Base-by-base conservation (phyloP, 1,284 basidiomycete genomes). In the Sporisorium graminicola region DNA sequence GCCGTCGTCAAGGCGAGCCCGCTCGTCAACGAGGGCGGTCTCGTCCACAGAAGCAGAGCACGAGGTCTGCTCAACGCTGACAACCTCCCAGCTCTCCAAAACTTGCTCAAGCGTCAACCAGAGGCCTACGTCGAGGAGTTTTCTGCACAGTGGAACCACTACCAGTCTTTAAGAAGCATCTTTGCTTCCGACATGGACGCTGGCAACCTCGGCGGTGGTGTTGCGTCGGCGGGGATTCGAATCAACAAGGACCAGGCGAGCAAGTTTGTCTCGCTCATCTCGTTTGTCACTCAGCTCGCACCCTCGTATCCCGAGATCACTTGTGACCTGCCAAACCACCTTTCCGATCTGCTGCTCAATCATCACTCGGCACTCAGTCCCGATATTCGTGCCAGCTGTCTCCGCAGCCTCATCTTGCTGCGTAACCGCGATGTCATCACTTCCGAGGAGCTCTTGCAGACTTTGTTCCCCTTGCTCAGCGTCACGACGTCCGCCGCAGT, bases 101-200 rank as follows among this genome's bases (percentile, higher is more conserved):
- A 98, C 85, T 89, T 99, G 65, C 95, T 99, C 86, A 99, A 87
- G 87, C 90, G 97, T 62, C 94, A 98, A 85, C 93, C 96, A 2
- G 87, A 89, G 8, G 92, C 91, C 0, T 99, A 99, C 88, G 92
- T 91, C 84, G 95, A 98, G 79, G 97, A 99, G 82, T 99, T 99
- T 83, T 86, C 95, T n/a, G 94, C 95, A 75, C 97, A 99, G 89
- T 98, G 95, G 92, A 94, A 95, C 78, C 95, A 98, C 86, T 98
- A 95, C 87, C 91, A 93, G 80, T 93, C 91, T 65, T 91, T 94
- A 64, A 90, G 93, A 46, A 91, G 93, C 82, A 93, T 98, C 77
- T 94, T 95, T 85, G 89, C 83, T 35, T 79, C 76, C 44, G 77
- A 82, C 22, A 56, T 82, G 4, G 80, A 77, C 18, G 60, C 63